A percentile compares a stretch with the other conserved stretches of the same genome.
Evolutionary conservation across 2,329 filamentous ascomycete genomes (phyloP).

Genomic region (Epichloe scottii): DNA sequence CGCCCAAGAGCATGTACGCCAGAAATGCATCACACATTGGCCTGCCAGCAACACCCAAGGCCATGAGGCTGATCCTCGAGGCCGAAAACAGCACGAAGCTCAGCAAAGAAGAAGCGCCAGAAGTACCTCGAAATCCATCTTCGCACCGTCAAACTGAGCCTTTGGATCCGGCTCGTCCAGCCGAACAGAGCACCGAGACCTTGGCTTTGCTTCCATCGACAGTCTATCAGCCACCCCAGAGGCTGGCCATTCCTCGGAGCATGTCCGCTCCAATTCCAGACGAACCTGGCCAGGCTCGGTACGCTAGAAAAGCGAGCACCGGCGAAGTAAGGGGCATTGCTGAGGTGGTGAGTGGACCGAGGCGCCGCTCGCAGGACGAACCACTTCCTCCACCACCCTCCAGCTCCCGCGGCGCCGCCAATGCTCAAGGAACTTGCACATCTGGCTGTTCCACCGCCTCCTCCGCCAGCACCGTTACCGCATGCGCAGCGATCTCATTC

Average conservation of each 20-base stretch:
- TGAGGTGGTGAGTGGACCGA: constrained; percentile 27
- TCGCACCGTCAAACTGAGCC: constrained; percentile 32
- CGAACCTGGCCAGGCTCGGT: constrained; percentile 18
- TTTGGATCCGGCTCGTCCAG: constrained; percentile 23
- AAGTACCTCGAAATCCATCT: constrained; percentile 41
- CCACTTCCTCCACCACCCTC: constrained; percentile 39
- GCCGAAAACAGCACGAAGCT: constrained; percentile 33
- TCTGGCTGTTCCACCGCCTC: constrained; percentile 46
- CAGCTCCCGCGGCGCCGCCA: constrained; percentile 36
- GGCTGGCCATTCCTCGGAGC: constrained; percentile 40
- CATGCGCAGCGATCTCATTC: constrained; percentile 27
- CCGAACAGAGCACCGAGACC: constrained; percentile 15
- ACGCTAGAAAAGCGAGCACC: constrained; percentile 22
- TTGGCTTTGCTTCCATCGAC: constrained; percentile 45
- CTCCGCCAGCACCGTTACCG: constrained; percentile 46
- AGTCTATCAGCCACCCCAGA: constrained; percentile 43
- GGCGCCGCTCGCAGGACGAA: constrained; percentile 39
- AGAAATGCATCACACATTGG: constrained; percentile 47
- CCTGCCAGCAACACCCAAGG: constrained; percentile 80
- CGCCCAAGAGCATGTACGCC: constrained; percentile 39
- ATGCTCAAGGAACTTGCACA: constrained; percentile 52
- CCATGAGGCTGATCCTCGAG: constrained; percentile 72
- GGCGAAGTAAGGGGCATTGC: constrained; percentile 34
- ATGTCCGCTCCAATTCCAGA: constrained; percentile 46
- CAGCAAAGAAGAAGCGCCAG: constrained; percentile 31